Evolutionary conservation across 1,284 basidiomycete species (phyloP).

Genomic region (Cryptococcus sp.): DNA sequence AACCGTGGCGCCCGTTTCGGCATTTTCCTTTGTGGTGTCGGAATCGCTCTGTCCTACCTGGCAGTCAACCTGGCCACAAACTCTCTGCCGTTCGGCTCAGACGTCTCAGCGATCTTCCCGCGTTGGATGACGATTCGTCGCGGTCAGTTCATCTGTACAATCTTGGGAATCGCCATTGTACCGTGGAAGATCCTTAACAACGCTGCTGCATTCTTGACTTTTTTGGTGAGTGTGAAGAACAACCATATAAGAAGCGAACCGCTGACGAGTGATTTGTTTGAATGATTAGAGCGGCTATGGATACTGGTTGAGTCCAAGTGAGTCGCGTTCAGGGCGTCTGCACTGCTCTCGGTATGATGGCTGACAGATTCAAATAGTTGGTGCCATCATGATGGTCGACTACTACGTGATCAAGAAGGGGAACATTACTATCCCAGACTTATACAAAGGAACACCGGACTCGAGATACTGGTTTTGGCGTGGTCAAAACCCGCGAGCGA

Average conservation of each 20-base stretch:
- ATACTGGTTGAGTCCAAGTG: conserved; percentile 12
- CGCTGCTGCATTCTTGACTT: conserved; percentile 14
- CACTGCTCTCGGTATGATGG: neutral
- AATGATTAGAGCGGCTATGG: conserved; percentile 9
- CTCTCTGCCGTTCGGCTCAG: conserved; percentile 48
- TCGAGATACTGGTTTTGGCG: conserved; percentile 16
- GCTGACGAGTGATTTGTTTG: neutral
- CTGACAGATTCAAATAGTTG: conserved; percentile 5
- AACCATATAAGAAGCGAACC: neutral
- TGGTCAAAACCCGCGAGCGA: conserved; percentile 16
- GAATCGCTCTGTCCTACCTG: conserved; percentile 64
- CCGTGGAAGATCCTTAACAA: conserved; percentile 21
- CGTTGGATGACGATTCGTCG: conserved; percentile 24
- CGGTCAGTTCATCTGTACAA: conserved; percentile 24
- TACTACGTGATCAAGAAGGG: conserved; percentile 9
- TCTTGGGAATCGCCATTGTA: conserved; percentile 9
- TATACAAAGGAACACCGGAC: conserved; percentile 1
- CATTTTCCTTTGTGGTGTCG: conserved; percentile 69
- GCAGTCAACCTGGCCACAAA: conserved; percentile 68
- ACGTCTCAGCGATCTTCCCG: conserved; percentile 19
- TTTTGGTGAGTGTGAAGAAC: neutral
- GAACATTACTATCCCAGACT: conserved; percentile 4
- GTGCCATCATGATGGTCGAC: conserved; percentile 14
- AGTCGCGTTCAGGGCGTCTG: neutral
- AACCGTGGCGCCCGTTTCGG: conserved; percentile 55